phyloP scores from a whole-genome alignment of 176 grass and related monocot species.

The Bolboschoenus planiculmis region DNA sequence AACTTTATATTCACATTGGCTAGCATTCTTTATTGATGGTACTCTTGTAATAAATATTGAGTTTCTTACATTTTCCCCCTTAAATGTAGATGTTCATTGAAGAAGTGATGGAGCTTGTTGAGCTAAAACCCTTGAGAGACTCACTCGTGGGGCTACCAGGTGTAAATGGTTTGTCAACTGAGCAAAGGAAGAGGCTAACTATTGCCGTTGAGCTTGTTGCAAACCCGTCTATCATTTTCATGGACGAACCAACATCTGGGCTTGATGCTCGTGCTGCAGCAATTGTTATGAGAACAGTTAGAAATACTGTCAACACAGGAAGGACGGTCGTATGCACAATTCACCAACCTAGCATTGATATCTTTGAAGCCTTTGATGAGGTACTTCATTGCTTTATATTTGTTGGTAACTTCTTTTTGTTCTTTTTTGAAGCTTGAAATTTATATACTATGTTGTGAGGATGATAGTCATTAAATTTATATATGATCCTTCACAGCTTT shows the following conservation, averaged over 20 bases:
- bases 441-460: background rate
- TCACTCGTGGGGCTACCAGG: conserved; percentile 42
- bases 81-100: conserved; percentile 38
- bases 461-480: background rate
- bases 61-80: background rate
- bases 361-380: conserved; percentile 66
- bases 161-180: conserved; percentile 44
- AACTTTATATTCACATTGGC: background rate
- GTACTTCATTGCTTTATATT: conserved; percentile 24
- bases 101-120: conserved; percentile 57
- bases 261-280: conserved; percentile 56
- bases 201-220: conserved; percentile 56
- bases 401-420: background rate
- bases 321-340: conserved; percentile 63
- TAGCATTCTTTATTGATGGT: background rate
- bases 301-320: conserved; percentile 55
- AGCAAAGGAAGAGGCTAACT: conserved; percentile 48
- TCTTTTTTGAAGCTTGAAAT: background rate
- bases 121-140: conserved; percentile 35
- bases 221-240: conserved; percentile 55
- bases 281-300: conserved; percentile 55
- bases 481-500: conserved; percentile 34
- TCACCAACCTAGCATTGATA: conserved; percentile 58
- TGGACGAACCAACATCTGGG: conserved; percentile 61
- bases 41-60: background rate